Conservation (phyloP, 108 stramenopile genomes). For the Pseudonitzschia multiseries region DNA sequence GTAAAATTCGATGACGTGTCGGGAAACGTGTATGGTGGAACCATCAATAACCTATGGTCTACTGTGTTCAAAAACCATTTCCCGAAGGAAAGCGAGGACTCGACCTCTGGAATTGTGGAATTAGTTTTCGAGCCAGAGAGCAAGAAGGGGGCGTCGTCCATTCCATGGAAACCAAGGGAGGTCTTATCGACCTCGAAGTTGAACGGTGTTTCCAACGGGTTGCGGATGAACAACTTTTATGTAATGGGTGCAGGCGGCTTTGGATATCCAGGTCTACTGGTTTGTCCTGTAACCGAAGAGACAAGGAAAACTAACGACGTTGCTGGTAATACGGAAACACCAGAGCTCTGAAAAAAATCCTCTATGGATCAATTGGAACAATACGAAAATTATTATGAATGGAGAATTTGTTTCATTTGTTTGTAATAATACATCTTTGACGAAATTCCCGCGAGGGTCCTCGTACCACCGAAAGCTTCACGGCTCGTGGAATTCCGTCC, state of each 20-base stretch:
- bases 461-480: too few relatives aligned
- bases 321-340: background rate
- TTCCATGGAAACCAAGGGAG: background rate
- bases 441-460: too few relatives aligned
- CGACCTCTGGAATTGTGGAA: background rate
- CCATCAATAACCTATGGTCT: background rate
- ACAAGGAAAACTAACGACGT: background rate
- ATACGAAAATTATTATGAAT: too few relatives aligned
- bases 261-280: background rate
- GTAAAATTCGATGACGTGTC: slow-evolving; percentile 4
- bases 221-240: background rate
- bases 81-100: background rate
- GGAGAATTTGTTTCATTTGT: too few relatives aligned
- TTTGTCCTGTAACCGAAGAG: background rate
- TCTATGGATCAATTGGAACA: too few relatives aligned
- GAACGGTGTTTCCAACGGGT: background rate
- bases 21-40: slow-evolving; percentile 3
- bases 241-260: slow-evolving; percentile 2
- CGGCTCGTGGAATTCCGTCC: too few relatives aligned
- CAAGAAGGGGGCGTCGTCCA: background rate
- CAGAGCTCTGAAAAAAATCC: background rate
- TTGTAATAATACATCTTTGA: too few relatives aligned
- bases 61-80: background rate
- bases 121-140: background rate
- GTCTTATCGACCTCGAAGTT: background rate